phyloP scores from a whole-genome alignment of 1,139 yeast genomes.

The Yarrowia galli region DNA sequence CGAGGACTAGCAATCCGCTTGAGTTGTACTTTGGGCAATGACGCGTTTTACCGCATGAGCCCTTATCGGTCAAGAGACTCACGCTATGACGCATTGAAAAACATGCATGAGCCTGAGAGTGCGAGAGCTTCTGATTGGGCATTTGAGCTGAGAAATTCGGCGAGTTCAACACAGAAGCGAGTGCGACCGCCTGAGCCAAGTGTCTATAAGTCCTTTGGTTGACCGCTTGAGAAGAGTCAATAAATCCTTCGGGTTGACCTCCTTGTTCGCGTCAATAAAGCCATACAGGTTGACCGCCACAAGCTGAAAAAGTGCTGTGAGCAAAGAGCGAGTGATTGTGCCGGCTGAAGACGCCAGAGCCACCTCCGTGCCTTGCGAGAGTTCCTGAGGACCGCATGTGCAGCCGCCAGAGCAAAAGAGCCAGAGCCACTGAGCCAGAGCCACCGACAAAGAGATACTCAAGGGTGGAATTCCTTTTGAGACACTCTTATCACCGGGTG shows the following conservation, averaged over 20 bases:
- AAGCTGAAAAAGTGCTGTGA: conserved; percentile 6
- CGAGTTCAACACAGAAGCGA: conserved; percentile 2
- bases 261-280: too few species aligned
- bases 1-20: conserved; percentile 4
- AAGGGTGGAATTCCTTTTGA: conserved; percentile 9
- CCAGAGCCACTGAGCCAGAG: conserved; percentile 5
- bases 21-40: conserved; percentile 2
- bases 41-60: conserved; percentile 1
- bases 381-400: conserved; percentile 9
- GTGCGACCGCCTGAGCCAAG: conserved; percentile 12
- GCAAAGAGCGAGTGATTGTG: conserved; percentile 14
- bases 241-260: background rate
- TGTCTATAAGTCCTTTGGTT: background rate
- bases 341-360: conserved; percentile 4
- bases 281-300: conserved; percentile 10
- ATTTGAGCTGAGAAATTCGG: conserved; percentile 1
- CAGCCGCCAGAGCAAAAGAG: conserved; percentile 14
- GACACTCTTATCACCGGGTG: background rate
- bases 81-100: conserved; percentile 2
- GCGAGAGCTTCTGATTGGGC: background rate
- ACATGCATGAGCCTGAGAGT: conserved; percentile 4
- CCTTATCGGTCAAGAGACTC: background rate
- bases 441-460: conserved; percentile 9
- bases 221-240: background rate
- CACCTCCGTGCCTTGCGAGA: conserved; percentile 7